Conservation (phyloP, 106 monocot species). For the Apostasia ramifera region DNA sequence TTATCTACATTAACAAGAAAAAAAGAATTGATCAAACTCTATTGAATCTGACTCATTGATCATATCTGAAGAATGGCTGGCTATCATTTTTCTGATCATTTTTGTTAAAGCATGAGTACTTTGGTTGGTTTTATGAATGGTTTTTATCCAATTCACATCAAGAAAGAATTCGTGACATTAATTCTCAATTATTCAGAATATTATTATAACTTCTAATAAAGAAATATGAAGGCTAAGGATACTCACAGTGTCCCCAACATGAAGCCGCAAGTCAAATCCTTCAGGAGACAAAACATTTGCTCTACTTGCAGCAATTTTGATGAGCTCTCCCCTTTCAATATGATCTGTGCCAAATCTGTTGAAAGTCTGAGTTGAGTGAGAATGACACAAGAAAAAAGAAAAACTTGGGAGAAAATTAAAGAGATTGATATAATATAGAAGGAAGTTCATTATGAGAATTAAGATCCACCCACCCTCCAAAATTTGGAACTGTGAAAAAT, state of each 20-base stretch:
- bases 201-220: background rate
- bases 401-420: background rate
- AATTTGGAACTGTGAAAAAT: constrained; percentile 49
- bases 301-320: constrained; percentile 53
- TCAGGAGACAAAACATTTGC: constrained; percentile 23
- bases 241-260: constrained; percentile 64
- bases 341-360: constrained; percentile 58
- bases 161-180: too few species aligned
- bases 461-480: constrained; percentile 41
- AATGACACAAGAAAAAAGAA: background rate
- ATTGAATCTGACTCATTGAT: too few species aligned
- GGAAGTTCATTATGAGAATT: background rate
- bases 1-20: too few species aligned
- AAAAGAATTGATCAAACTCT: too few species aligned
- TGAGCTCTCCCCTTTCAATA: constrained; percentile 41
- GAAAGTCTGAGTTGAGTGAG: background rate
- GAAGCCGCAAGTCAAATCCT: constrained; percentile 42
- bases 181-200: background rate
- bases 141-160: too few species aligned
- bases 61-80: too few species aligned
- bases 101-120: too few species aligned
- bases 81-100: too few species aligned
- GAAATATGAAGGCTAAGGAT: background rate
- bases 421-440: background rate
- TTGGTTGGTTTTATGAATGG: too few species aligned